Conservation (phyloP, 2,329 filamentous ascomycete genomes). For the Fusarium chuoi region DNA sequence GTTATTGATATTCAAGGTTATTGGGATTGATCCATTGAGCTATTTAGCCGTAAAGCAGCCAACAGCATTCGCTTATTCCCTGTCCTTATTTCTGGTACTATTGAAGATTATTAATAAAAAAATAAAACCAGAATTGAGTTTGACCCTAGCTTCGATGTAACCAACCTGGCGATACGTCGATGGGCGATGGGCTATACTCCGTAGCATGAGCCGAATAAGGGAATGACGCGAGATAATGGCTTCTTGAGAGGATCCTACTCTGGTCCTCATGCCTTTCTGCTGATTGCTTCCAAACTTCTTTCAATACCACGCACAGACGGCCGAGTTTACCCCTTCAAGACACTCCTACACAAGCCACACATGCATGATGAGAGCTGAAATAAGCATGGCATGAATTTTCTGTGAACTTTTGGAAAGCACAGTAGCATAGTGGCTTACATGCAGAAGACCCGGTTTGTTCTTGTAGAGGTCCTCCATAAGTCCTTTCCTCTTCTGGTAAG, state of each 20-base stretch:
- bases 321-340: slow-evolving; percentile 29
- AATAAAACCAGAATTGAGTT: neutral
- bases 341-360: slow-evolving; percentile 25
- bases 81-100: slow-evolving; percentile 5
- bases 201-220: neutral
- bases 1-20: neutral
- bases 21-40: neutral
- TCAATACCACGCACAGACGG: slow-evolving; percentile 10
- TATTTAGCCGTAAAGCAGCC: neutral
- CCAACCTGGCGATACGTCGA: neutral
- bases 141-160: slow-evolving; percentile 3
- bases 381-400: neutral
- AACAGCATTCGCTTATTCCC: neutral
- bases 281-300: neutral
- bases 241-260: neutral
- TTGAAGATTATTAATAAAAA: neutral
- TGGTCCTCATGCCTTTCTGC: neutral
- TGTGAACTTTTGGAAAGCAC: neutral
- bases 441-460: neutral
- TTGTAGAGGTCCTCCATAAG: neutral
- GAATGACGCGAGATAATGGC: neutral
- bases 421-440: neutral
- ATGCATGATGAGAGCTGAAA: slow-evolving; percentile 12
- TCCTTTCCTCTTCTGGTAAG: slow-evolving; percentile 1
- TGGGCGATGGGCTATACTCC: too few species aligned